Percentiles rank a stretch among this genome's conserved stretches.
Evolutionary conservation across 495 filamentous ascomycete genomes (phyloP).

Genomic region (Bombardia bombarda): DNA sequence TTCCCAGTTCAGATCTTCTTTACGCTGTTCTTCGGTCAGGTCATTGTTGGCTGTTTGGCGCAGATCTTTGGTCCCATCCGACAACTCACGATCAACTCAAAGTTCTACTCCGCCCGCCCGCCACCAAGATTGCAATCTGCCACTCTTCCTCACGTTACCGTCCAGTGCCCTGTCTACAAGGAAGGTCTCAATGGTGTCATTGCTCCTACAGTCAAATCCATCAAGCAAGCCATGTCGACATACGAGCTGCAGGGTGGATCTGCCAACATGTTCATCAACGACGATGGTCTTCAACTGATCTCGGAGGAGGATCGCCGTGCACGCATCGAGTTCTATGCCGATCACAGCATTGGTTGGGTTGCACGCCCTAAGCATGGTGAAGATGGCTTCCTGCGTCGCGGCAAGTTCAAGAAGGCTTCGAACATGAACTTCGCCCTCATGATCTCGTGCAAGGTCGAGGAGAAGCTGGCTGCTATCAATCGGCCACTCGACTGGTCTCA

Average conservation of each 20-base stretch:
- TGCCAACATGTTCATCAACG: constrained; percentile 75
- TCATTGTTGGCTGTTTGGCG: constrained; percentile 64
- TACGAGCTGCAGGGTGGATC: constrained; percentile 76
- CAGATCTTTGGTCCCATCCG: constrained; percentile 67
- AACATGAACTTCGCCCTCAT: constrained; percentile 82
- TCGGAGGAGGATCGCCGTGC: constrained; percentile 55
- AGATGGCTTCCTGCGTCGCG: constrained; percentile 53
- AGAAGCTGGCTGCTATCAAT: constrained; percentile 49
- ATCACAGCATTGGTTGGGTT: constrained; percentile 75
- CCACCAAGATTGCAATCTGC: constrained; percentile 47
- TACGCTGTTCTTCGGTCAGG: constrained; percentile 68
- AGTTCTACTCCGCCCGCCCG: constrained; percentile 64
- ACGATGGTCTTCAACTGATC: constrained; percentile 68
- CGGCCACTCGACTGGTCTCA: constrained; percentile 58
- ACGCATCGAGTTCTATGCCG: constrained; percentile 59
- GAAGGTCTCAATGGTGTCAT: constrained; percentile 59
- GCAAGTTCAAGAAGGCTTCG: constrained; percentile 69
- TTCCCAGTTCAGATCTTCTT: constrained; percentile 72
- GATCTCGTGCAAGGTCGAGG: constrained; percentile 68
- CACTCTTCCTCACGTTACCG: constrained; percentile 58
- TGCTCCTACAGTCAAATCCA: constrained; percentile 58
- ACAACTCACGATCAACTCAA: constrained; percentile 66
- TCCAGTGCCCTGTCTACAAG: constrained; percentile 69
- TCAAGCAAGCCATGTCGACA: constrained; percentile 67
- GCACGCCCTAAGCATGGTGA: constrained; percentile 59